Evolutionary conservation across 768 basidiomycete genomes (phyloP).

Genomic region (Tricholomella constricta): DNA sequence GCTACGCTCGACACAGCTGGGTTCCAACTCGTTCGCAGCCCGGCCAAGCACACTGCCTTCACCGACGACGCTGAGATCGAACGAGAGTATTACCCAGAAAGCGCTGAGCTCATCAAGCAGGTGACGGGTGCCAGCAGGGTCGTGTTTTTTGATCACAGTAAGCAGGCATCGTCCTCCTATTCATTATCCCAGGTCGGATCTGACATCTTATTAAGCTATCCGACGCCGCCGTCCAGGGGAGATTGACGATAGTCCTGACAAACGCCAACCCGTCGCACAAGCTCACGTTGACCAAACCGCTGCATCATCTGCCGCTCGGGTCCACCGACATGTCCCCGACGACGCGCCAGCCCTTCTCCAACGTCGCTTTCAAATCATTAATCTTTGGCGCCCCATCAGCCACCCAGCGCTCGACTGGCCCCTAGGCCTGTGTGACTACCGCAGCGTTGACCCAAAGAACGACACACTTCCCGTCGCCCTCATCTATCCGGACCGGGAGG

Average conservation of each 20-base stretch:
- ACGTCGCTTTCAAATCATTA: conserved; percentile 59
- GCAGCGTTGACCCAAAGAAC: conserved; percentile 40
- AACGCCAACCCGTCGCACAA: conserved; percentile 47
- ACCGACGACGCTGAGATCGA: conserved; percentile 51
- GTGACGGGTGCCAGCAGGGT: conserved; percentile 61
- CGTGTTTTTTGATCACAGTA: conserved; percentile 65
- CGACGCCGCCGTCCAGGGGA: conserved; percentile 45
- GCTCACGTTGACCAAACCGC: conserved; percentile 58
- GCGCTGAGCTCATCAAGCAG: conserved; percentile 56
- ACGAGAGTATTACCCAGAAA: conserved; percentile 62
- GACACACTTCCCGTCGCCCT: conserved; percentile 49
- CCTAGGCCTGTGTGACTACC: conserved; percentile 52
- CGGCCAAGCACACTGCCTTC: conserved; percentile 51
- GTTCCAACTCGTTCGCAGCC: conserved; percentile 44
- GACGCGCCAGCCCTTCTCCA: conserved; percentile 47
- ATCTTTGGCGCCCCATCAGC: conserved; percentile 60
- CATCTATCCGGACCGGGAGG: conserved; percentile 50
- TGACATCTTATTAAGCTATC: conserved; percentile 33
- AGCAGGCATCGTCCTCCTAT: conserved; percentile 20
- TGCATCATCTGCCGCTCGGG: conserved; percentile 43
- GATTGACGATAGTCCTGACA: conserved; percentile 34
- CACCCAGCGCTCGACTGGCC: conserved; percentile 52
- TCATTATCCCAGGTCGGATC: not conserved
- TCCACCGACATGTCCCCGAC: conserved; percentile 49
- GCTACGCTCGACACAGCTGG: conserved; percentile 51